These are phyloP conservation scores for Sesbania bispinosa DNA, from an alignment of 306 rosid species.

Conservation along the genomic window DNA sequence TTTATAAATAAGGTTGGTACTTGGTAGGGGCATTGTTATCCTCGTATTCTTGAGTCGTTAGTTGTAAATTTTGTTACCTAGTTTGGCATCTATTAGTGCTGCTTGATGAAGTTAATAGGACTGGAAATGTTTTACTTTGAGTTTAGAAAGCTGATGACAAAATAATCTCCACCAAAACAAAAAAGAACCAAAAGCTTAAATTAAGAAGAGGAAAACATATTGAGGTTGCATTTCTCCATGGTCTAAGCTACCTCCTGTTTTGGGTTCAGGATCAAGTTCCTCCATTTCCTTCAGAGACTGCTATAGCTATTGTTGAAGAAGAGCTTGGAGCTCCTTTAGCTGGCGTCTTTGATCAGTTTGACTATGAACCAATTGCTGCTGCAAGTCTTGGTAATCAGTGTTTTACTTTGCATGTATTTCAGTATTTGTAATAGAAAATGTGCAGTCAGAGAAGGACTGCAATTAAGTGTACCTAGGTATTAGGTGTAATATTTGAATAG, in stretches of 20 bases:
- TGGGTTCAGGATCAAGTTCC: conserved; percentile 95
- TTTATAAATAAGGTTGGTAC: neutral
- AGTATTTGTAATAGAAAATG: conserved; percentile 1
- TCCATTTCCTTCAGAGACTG: conserved; percentile 93
- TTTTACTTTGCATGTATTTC: conserved; percentile 22
- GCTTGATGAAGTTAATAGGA: neutral
- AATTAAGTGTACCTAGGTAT: conserved; percentile 6
- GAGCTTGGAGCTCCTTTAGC: conserved; percentile 83
- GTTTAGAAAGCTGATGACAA: conserved; percentile 3
- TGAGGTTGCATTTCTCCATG: conserved; percentile 21
- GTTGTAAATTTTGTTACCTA: neutral
- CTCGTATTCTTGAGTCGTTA: neutral
- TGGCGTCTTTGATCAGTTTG: conserved; percentile 74
- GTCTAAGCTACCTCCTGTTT: conserved; percentile 17
- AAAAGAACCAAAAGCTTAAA: neutral
- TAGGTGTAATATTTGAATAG: conserved; percentile 15
- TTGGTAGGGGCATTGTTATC: neutral
- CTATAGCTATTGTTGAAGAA: conserved; percentile 75
- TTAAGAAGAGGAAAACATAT: neutral
- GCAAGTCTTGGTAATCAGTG: conserved; percentile 91
- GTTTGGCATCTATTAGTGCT: neutral
- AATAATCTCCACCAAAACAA: neutral
- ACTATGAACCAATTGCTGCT: conserved; percentile 96
- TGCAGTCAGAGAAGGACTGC: conserved; percentile 4
- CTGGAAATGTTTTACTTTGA: neutral